Evolutionary conservation across 192 early-diverging fungal species (phyloP).

Genomic region (Rhizoclosmatium sp.): DNA sequence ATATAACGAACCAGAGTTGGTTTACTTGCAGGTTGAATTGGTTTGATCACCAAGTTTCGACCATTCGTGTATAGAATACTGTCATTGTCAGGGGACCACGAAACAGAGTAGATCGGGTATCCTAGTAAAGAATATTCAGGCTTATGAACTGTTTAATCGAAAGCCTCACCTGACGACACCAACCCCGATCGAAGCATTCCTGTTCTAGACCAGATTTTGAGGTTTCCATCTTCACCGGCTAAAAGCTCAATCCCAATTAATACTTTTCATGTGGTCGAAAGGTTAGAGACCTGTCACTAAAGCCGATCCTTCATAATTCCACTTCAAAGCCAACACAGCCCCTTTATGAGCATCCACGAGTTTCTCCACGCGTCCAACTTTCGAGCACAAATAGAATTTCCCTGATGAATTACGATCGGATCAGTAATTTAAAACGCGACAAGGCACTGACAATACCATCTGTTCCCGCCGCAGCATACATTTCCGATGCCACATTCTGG

Average conservation of each 20-base stretch:
- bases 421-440: background rate
- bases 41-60: conserved; percentile 63
- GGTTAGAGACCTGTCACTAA: conserved; percentile 55
- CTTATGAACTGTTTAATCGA: background rate
- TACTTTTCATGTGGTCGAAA: background rate
- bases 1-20: conserved; percentile 50
- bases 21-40: conserved; percentile 62
- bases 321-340: conserved; percentile 56
- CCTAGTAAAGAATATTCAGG: conserved; percentile 20
- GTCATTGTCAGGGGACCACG: conserved; percentile 67
- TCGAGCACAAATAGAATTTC: conserved; percentile 62
- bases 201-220: conserved; percentile 66
- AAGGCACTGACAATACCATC: conserved; percentile 50
- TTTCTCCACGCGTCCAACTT: conserved; percentile 63
- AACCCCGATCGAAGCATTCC: conserved; percentile 67
- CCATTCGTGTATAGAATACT: conserved; percentile 62
- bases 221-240: conserved; percentile 65
- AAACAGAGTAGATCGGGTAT: conserved; percentile 60
- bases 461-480: conserved; percentile 60
- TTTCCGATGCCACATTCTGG: conserved; percentile 44
- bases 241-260: background rate
- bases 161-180: conserved; percentile 33
- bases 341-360: conserved; percentile 65
- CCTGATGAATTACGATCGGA: conserved; percentile 40
- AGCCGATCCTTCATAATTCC: conserved; percentile 65